Evolutionary conservation across 140 eudicot species (phyloP), one percentile per base, ranked within the genome.

Genomic region (Bidens hawaiensis): DNA sequence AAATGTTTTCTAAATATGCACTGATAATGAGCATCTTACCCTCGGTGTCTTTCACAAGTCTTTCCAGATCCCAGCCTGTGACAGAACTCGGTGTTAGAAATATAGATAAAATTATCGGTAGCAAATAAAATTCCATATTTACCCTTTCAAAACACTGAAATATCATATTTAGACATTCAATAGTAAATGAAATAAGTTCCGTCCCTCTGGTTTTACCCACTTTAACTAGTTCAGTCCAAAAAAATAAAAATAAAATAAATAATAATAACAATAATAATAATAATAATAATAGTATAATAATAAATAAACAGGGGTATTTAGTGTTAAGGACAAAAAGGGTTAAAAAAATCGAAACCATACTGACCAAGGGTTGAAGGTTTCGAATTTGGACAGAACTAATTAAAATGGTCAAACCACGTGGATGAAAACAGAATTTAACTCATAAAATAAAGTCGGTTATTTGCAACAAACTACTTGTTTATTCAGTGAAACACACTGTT

Each of bases 41-140:
- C 67, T 94, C 87, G 4, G 99, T 94, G 47, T 73, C 94, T 30
- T 71, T 68, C 60, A 88, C 95, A 61, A 94, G 97, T 62, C 83
- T 85, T 75, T 94, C 95, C 26, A 94, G 60, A 58, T 94, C 99
- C 60, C 85, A 75, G 75, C 87, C 99, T 94, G 83, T 71, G 45
- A 64, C 70, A 63, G 62, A 80, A 74, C 81, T 52, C 53, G 69
- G 19, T 22, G 28, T 71, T 59, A 65, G 71, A 41, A 61, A 36
- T 28, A 34, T 1, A n/a, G 1, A 14, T 33, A 49, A 7, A 48
- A 16, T 15, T 30, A 41, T 67, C 17, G 3, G n/a, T 3, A 64
- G 46, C 24, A n/a, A n/a, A n/a, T n/a, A 4, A 11, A 27, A 55
- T 16, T 55, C 28, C 62, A 28, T 30, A 55, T n/a, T n/a, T 30